Evolutionary conservation across 2,329 filamentous ascomycete species (phyloP).

Genomic region (Ceratocystis destructans): DNA sequence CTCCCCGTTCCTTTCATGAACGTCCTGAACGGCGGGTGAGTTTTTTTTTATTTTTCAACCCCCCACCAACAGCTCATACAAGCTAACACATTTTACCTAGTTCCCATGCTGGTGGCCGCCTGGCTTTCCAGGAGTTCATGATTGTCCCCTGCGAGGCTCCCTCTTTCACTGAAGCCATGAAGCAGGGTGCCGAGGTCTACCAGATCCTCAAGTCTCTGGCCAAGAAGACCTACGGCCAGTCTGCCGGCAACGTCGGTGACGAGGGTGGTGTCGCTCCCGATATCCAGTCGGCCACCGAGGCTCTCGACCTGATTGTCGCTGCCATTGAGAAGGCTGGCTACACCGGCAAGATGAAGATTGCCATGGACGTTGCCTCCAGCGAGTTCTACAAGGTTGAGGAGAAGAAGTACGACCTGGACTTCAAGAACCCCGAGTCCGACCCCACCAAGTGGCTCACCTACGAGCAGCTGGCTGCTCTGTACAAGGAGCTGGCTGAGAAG

Average conservation of each 20-base stretch:
- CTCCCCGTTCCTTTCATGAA: conserved; percentile 89
- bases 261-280: conserved; percentile 99
- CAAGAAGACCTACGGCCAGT: conserved; percentile 99
- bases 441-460: conserved; percentile 96
- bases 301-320: conserved; percentile 86
- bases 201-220: conserved; percentile 91
- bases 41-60: neutral
- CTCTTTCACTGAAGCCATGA: conserved; percentile 88
- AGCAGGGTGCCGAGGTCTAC: conserved; percentile 95
- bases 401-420: conserved; percentile 99
- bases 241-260: conserved; percentile 95
- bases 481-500: conserved; percentile 76
- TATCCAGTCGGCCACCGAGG: conserved; percentile 94
- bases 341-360: conserved; percentile 91
- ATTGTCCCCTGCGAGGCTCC: conserved; percentile 76
- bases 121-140: conserved; percentile 96
- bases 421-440: conserved; percentile 99
- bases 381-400: conserved; percentile 97
- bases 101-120: conserved; percentile 91
- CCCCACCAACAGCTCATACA: neutral
- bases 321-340: conserved; percentile 93
- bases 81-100: conserved; percentile 29
- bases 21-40: conserved; percentile 65
- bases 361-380: conserved; percentile 97
- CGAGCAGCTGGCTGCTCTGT: conserved; percentile 86